These are phyloP conservation scores for Cercospora sesami DNA, from an alignment of 2,329 filamentous ascomycete species.

Conservation along the genomic window DNA sequence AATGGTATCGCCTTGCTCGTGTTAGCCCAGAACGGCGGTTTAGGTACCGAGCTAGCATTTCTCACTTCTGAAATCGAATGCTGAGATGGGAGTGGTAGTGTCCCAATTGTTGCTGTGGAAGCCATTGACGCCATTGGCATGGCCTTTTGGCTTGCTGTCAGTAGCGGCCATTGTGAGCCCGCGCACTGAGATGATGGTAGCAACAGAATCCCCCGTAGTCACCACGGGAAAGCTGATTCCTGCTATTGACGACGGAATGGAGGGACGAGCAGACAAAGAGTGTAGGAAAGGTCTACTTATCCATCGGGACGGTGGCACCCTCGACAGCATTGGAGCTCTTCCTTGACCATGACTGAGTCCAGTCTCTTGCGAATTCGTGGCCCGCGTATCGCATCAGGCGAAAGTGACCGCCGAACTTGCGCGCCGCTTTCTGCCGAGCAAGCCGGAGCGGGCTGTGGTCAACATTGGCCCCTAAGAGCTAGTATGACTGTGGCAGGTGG, in stretches of 20 bases:
- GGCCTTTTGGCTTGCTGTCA: constrained; percentile 19
- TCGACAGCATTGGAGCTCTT: constrained; percentile 13
- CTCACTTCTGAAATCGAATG: constrained; percentile 57
- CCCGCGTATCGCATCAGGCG: constrained; percentile 2
- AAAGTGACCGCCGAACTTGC: constrained; percentile 1
- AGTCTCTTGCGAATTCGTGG: constrained; percentile 1
- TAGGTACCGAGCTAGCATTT: not conserved
- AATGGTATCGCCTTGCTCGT: constrained; percentile 56
- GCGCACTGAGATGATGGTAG: not conserved
- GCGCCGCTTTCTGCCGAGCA: constrained; percentile 18
- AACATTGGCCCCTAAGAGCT: not conserved
- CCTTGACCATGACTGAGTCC: not conserved
- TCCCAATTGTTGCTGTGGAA: constrained; percentile 39
- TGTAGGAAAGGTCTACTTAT: constrained; percentile 10
- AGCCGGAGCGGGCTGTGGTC: not conserved
- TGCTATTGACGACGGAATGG: not conserved
- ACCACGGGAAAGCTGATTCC: not conserved
- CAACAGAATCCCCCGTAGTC: not conserved
- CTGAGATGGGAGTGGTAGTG: constrained; percentile 51
- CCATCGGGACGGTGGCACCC: constrained; percentile 7
- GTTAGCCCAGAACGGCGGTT: not conserved
- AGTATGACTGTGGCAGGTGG: not conserved
- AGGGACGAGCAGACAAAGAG: constrained; percentile 3
- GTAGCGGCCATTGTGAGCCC: constrained; percentile 14
- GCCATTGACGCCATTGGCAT: constrained; percentile 27